Conservation (phyloP, 805 yeast species). For the Candida nanaspora region DNA sequence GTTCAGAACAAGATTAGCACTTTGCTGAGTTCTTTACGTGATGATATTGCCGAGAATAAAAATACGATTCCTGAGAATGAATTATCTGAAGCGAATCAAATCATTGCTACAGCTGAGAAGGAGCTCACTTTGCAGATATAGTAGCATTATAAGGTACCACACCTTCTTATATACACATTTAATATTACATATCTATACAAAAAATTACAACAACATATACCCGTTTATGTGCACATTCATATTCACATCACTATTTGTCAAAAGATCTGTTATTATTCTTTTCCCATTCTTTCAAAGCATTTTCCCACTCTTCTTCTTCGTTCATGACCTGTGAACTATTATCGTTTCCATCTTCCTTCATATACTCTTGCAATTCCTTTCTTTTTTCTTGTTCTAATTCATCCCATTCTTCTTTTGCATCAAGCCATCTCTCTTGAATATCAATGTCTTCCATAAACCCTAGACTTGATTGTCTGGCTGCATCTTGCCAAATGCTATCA, state of each 20-base stretch:
- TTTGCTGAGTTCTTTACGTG: slow-evolving; percentile 16
- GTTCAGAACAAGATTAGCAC: slow-evolving; percentile 16
- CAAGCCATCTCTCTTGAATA: slow-evolving; percentile 94
- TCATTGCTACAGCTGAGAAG: slow-evolving; percentile 17
- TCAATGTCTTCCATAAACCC: slow-evolving; percentile 55
- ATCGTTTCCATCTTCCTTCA: slow-evolving; percentile 27
- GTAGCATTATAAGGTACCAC: no score
- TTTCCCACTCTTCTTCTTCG: slow-evolving; percentile 69
- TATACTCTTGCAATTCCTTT: slow-evolving; percentile 27
- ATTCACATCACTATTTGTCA: slow-evolving; percentile 3
- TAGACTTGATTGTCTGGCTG: slow-evolving; percentile 63
- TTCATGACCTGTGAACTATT: slow-evolving; percentile 37
- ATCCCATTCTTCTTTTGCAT: slow-evolving; percentile 73
- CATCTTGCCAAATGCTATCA: slow-evolving; percentile 97
- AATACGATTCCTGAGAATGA: slow-evolving; percentile 7
- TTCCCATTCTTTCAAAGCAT: slow-evolving; percentile 55
- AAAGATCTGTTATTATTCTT: slow-evolving; percentile 10
- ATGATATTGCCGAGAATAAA: slow-evolving; percentile 10
- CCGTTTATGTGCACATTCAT: background rate
- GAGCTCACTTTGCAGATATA: background rate
- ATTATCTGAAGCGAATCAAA: slow-evolving; percentile 11
- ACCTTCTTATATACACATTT: no score
- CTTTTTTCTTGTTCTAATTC: slow-evolving; percentile 44
- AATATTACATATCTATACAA: no score
- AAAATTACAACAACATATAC: no score